These are phyloP conservation scores for Chlorella sorokiniana DNA, from an alignment of 139 green algal genomes.

Conservation along the genomic window DNA sequence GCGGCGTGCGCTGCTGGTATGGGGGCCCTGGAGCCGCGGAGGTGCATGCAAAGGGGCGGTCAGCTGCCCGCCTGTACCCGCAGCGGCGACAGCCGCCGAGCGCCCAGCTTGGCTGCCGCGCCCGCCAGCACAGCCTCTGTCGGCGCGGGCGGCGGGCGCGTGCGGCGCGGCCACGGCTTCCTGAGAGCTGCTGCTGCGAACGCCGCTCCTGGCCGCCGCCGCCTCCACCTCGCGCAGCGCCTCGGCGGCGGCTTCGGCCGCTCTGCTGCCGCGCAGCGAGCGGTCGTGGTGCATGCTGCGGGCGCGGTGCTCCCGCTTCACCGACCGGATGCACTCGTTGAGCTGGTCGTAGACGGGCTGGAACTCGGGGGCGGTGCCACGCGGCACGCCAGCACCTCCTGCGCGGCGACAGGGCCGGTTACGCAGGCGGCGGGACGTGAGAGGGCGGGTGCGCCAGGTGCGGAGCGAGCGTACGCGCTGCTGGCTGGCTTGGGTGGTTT, in stretches of 20 bases:
- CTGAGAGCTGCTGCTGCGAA: no score
- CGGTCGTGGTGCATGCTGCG: not conserved
- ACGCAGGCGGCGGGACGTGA: no score
- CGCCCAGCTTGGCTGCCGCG: not conserved
- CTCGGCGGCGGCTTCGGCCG: not conserved
- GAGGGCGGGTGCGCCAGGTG: no score
- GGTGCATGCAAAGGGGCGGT: no score
- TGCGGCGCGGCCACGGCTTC: no score
- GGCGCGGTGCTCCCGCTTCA: not conserved
- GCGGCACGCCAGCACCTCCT: not conserved
- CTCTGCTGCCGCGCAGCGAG: not conserved
- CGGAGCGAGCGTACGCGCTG: no score
- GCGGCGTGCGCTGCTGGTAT: no score
- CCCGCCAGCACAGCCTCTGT: not conserved
- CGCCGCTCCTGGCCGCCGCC: not conserved
- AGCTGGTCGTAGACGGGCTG: constrained; percentile 28
- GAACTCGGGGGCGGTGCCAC: constrained; percentile 29
- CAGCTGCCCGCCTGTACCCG: not conserved
- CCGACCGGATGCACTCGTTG: not conserved
- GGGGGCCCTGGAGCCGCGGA: no score
- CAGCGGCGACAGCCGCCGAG: not conserved
- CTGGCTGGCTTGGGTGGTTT: no score
- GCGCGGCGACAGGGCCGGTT: not conserved
- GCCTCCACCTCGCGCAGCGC: not conserved
- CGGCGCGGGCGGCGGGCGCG: no score